phyloP scores from a whole-genome alignment of 495 filamentous ascomycete species.

The Thermochaetoides thermophila region DNA sequence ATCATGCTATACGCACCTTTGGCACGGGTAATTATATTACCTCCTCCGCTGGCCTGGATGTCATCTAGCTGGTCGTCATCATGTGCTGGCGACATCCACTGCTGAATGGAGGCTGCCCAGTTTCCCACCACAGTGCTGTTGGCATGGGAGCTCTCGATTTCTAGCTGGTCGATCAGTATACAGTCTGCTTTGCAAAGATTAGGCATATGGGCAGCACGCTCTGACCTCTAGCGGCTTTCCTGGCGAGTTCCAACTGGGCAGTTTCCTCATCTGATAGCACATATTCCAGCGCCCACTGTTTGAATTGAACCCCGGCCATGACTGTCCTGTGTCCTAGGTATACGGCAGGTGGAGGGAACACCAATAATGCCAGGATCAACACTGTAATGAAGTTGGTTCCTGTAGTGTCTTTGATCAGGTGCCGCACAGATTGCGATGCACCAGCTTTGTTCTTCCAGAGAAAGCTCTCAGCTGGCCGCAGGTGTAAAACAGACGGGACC shows the following conservation, averaged over 20 bases:
- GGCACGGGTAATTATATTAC: slow-evolving; percentile 28
- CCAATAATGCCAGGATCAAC: too few relatives aligned
- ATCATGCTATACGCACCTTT: slow-evolving; percentile 12
- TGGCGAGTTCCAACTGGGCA: slow-evolving; percentile 17
- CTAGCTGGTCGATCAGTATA: too few relatives aligned
- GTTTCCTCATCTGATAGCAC: slow-evolving; percentile 31
- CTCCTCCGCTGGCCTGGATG: slow-evolving; percentile 19
- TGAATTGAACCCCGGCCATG: slow-evolving; percentile 27
- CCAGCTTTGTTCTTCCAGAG: too few relatives aligned
- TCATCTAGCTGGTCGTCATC: slow-evolving; percentile 17
- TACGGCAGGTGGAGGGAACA: too few relatives aligned
- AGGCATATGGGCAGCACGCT: background rate
- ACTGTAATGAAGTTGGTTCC: too few relatives aligned
- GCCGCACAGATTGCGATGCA: too few relatives aligned
- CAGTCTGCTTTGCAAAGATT: too few relatives aligned
- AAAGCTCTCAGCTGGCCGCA: too few relatives aligned
- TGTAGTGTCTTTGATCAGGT: too few relatives aligned
- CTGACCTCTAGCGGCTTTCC: slow-evolving; percentile 29
- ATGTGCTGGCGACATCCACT: slow-evolving; percentile 27
- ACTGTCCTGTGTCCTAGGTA: too few relatives aligned
- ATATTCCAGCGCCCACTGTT: slow-evolving; percentile 32
- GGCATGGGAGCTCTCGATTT: slow-evolving; percentile 27
- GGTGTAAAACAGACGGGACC: too few relatives aligned
- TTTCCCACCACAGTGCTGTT: slow-evolving; percentile 28
- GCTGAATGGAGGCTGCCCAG: slow-evolving; percentile 34